Evolutionary conservation across 441 rosid genomes (phyloP), one percentile per base, ranked within the genome.

Genomic region (Gossypium schwendimanii): DNA sequence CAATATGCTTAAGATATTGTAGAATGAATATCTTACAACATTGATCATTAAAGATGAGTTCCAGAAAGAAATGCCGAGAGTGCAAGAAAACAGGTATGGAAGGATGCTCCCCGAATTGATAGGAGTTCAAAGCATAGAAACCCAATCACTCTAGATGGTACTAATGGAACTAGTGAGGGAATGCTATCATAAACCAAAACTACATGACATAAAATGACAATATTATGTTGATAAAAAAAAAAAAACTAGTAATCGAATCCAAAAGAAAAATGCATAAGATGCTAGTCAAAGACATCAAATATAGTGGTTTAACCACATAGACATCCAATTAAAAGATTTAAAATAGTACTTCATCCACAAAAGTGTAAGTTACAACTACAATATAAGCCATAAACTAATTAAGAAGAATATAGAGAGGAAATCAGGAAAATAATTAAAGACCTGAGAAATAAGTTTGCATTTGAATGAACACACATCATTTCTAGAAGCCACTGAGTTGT

Each of bases 21-120:
- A 64, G 53, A 50, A 50, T 68, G 59, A 68, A 68, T 68, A 66
- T 24, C 70, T 66, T 49, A 28, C 71, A 68, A 6, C 63, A 53
- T 36, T 28, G 52, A 45, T 20, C 12, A 54, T 55, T 33, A 14
- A 33, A 54, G 52, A 55, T 23, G 4, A 45, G 63, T 6, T 26
- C 31, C 71, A 57, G 36, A 74, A 41, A 31, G 14, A 64, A 57
- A 44, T 57, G 57, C 58, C 14, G 8, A 12, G 33, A 41, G 58
- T 2, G 49, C 44, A 64, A 54, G 39, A 70, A 55, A 54, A 57
- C n/a, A 41, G 8, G 33, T 50, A 57, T 14, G 21, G 36, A 39
- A 58, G 65, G 65, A 58, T 70, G 21, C 20, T 23, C 24, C 28
- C 41, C 52, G 58, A 70, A 57, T 12, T 55, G 64, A 70, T 21